Evolutionary conservation across 345 rosid genomes (phyloP), one percentile per base, ranked within the genome.

Genomic region (Acer campestre): DNA sequence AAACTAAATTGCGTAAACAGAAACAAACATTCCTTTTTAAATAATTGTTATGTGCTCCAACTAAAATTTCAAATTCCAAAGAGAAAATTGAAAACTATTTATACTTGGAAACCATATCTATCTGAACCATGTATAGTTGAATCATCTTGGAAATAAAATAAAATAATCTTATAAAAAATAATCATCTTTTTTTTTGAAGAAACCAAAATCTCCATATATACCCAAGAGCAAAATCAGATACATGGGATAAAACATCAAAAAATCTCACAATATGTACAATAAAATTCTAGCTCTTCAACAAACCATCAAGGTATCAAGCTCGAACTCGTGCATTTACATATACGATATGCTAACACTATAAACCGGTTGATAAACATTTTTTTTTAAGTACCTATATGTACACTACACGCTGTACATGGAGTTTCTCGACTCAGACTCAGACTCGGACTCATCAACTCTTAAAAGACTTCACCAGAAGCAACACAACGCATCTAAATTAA

Each of bases 391-490:
- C n/a, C n/a, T n/a, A n/a, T 42, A 42, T 42, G 76, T 77, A 74
- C 83, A 70, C 64, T 77, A 74, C 70, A 79, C 17, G 73, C 87
- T 77, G 80, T 84, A 79, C 87, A 79, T 1, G 38, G 58, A n/a
- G 72, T 31, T 71, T n/a, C 85, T 73, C 75, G 17, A 58, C 61
- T 27, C 68, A 7, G 44, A 44, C 12, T 44, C 4, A 40, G 35
- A 35, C 38, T 5, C 38, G 4, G 55, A 49, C 55, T 49, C 23
- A 56, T 0, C 63, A 44, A 16, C 72, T 42, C 13, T 5, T 56
- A 29, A 55, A 64, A 66, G 20, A 29, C 82, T 87, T 56, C 85
- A 88, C 91, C 90, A 89, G 58, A 82, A 79, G 87, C 79, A 84
- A 55, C 83, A 74, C 74, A 83, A 74, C 71, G 82, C 65, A 66